phyloP scores from a whole-genome alignment of 2,329 filamentous ascomycete species.

The Hypoxylon sp. region DNA sequence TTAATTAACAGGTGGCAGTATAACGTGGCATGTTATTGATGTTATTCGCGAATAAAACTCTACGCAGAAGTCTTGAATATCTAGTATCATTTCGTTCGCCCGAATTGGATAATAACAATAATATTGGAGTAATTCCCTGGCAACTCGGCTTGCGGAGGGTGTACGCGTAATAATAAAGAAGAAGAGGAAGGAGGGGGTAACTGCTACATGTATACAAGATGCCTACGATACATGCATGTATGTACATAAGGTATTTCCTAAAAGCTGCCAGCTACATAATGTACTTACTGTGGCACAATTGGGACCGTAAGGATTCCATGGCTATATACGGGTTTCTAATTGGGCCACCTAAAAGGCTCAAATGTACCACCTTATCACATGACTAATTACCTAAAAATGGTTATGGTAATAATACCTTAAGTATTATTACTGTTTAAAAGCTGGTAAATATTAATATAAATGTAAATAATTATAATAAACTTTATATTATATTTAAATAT shows the following conservation, averaged over 20 bases:
- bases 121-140: conserved; percentile 31
- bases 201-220: neutral
- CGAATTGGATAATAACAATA: conserved; percentile 39
- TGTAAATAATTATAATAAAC: too few species aligned
- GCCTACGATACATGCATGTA: too few species aligned
- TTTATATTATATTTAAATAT: too few species aligned
- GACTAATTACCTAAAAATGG: too few species aligned
- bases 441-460: too few species aligned
- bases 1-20: conserved; percentile 42
- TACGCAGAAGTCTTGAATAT: conserved; percentile 22
- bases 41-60: conserved; percentile 36
- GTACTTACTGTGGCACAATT: neutral
- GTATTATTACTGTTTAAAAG: too few species aligned
- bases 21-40: conserved; percentile 40
- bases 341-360: too few species aligned
- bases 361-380: too few species aligned
- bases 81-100: conserved; percentile 30
- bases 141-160: conserved; percentile 24
- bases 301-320: neutral
- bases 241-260: conserved; percentile 4
- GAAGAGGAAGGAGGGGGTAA: conserved; percentile 9
- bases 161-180: conserved; percentile 32
- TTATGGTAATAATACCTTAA: too few species aligned
- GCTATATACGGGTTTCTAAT: too few species aligned
- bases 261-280: neutral